Conservation (phyloP, 2,329 filamentous ascomycete genomes). For the Fonsecaea pedrosoi region DNA sequence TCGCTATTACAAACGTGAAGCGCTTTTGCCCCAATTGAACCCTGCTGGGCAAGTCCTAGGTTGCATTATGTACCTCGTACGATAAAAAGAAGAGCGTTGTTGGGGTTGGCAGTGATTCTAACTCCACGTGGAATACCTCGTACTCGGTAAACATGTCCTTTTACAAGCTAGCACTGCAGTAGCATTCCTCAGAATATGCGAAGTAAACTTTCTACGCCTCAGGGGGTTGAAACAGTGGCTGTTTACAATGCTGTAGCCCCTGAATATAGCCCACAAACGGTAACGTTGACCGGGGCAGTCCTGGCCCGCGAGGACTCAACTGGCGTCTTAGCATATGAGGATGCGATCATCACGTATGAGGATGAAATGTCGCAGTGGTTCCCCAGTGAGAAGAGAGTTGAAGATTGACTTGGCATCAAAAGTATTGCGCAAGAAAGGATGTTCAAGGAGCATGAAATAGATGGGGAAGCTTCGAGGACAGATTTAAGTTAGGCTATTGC, state of each 20-base stretch:
- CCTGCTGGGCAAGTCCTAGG: not conserved
- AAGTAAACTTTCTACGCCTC: conserved; percentile 10
- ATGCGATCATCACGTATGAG: conserved; percentile 17
- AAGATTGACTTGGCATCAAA: conserved; percentile 8
- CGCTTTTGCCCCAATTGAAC: conserved; percentile 9
- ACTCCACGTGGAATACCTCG: not conserved
- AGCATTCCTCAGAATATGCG: not conserved
- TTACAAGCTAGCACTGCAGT: conserved; percentile 1
- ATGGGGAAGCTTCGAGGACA: conserved; percentile 4
- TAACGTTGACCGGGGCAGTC: not conserved
- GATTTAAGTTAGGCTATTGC: conserved; percentile 1
- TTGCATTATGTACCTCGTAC: not conserved
- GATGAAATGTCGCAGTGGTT: conserved; percentile 12
- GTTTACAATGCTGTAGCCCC: conserved; percentile 17
- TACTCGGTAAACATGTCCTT: not conserved
- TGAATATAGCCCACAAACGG: conserved; percentile 13
- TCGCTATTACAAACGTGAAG: not conserved
- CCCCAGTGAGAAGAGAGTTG: conserved; percentile 14
- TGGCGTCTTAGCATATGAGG: conserved; percentile 6
- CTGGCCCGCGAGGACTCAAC: conserved; percentile 1
- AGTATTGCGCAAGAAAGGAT: conserved; percentile 4
- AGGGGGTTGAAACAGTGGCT: conserved; percentile 16
- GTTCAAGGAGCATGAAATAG: not conserved
- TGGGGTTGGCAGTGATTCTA: not conserved
- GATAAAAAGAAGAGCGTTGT: not conserved